Percentiles rank a stretch among this genome's conserved stretches.
Evolutionary conservation across 73 alveolate species (phyloP).

Genomic region (Tetrahymena borealis): DNA sequence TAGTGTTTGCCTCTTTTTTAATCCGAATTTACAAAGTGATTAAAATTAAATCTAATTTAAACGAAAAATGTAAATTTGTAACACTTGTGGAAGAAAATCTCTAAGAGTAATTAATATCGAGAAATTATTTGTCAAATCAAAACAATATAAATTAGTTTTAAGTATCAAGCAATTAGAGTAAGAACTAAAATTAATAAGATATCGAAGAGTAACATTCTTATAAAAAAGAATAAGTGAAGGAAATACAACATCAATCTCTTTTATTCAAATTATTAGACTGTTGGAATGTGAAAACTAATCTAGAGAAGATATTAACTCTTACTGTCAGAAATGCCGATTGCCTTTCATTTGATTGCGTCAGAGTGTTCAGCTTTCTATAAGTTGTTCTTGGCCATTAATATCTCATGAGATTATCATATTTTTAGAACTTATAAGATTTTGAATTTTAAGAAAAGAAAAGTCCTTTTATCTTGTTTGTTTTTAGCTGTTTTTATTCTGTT

Average conservation of each 20-base stretch:
- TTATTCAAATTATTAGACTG: not conserved
- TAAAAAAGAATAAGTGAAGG: not conserved
- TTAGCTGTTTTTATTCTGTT: constrained; percentile 14
- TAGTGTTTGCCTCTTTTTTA: not conserved
- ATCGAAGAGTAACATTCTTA: too few relatives aligned
- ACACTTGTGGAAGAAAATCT: too few relatives aligned
- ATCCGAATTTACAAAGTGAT: not conserved
- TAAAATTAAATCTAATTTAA: not conserved
- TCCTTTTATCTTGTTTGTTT: not conserved
- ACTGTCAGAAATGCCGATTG: not conserved
- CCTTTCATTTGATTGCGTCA: constrained; percentile 11
- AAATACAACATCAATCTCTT: not conserved
- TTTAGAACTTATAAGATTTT: not conserved
- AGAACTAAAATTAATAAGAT: too few relatives aligned
- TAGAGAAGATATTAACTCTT: not conserved
- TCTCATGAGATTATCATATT: not conserved
- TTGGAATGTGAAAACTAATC: not conserved
- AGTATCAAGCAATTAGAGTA: too few relatives aligned
- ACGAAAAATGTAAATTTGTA: not conserved
- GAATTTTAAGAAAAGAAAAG: not conserved
- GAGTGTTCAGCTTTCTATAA: constrained; percentile 7
- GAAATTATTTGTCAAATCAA: too few relatives aligned
- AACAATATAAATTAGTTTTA: too few relatives aligned
- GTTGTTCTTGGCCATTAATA: constrained; percentile 16
- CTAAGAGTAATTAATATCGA: too few relatives aligned